These are phyloP conservation scores for Cladorrhinum sp. DNA, from an alignment of 2,329 filamentous ascomycete genomes.

Conservation along the genomic window DNA sequence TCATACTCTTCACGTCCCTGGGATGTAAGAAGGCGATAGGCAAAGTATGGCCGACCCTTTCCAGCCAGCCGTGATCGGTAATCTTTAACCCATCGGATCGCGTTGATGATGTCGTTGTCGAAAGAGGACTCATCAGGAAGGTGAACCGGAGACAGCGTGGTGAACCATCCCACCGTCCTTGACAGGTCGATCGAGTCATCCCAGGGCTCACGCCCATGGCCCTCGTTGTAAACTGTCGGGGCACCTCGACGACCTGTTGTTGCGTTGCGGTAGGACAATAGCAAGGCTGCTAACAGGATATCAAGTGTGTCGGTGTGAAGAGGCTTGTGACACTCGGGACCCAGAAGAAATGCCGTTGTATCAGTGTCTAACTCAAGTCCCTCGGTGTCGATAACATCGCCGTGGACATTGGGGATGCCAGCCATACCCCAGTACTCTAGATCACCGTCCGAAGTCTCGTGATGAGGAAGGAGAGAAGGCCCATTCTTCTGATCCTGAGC, in stretches of 20 bases:
- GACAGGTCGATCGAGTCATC: slow-evolving; percentile 35
- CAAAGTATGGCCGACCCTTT: slow-evolving; percentile 40
- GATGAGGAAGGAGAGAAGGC: slow-evolving; percentile 19
- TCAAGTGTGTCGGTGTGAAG: slow-evolving; percentile 38
- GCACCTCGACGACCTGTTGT: slow-evolving; percentile 32
- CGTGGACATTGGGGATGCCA: slow-evolving; percentile 21
- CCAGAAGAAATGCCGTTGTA: slow-evolving; percentile 37
- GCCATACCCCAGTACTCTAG: slow-evolving; percentile 30
- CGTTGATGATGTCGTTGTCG: slow-evolving; percentile 20
- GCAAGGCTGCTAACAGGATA: slow-evolving; percentile 35
- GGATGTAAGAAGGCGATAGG: slow-evolving; percentile 33
- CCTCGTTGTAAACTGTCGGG: slow-evolving; percentile 39
- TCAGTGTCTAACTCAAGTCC: slow-evolving; percentile 18
- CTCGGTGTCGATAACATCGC: slow-evolving; percentile 15
- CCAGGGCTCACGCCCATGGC: slow-evolving; percentile 42
- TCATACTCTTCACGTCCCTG: slow-evolving; percentile 33
- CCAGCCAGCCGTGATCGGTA: slow-evolving; percentile 32
- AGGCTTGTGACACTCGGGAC: slow-evolving; percentile 29
- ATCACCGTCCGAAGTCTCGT: slow-evolving; percentile 11
- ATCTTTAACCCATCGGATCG: slow-evolving; percentile 35
- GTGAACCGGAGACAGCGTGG: slow-evolving; percentile 38
- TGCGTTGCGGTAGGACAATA: slow-evolving; percentile 33
- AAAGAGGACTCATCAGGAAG: slow-evolving; percentile 19
- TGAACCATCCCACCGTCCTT: slow-evolving; percentile 45
- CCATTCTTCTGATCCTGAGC: slow-evolving; percentile 19